A percentile compares a stretch with the other conserved stretches of the same genome.
Conservation (phyloP, 805 yeast genomes). For the Ogataea chonburiensis region DNA sequence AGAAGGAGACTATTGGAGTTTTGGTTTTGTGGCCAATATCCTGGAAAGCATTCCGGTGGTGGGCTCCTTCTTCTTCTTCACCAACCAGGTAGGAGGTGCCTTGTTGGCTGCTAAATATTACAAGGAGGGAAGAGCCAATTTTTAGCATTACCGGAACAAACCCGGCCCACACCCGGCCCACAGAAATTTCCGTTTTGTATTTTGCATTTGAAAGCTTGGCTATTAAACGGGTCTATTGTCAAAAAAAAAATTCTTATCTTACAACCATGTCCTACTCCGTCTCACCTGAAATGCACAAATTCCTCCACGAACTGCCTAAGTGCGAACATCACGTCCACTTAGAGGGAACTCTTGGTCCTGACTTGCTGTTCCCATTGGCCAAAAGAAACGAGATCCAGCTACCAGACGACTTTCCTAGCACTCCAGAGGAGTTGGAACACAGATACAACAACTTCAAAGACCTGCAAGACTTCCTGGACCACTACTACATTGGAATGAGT, state of each 20-base stretch:
- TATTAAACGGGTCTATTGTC: slow-evolving; percentile 5
- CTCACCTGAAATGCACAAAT: slow-evolving; percentile 41
- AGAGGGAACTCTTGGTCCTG: slow-evolving; percentile 83
- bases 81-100: slow-evolving; percentile 65
- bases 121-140: slow-evolving; percentile 21
- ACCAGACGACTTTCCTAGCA: slow-evolving; percentile 62
- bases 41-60: slow-evolving; percentile 46
- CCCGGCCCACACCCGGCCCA: too few species aligned
- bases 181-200: too few species aligned
- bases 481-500: slow-evolving; percentile 77
- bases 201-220: too few species aligned
- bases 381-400: slow-evolving; percentile 57
- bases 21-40: slow-evolving; percentile 52
- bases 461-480: slow-evolving; percentile 75
- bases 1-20: slow-evolving; percentile 42
- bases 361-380: slow-evolving; percentile 65
- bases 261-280: slow-evolving; percentile 29
- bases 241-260: slow-evolving; percentile 2
- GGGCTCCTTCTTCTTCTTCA: slow-evolving; percentile 52
- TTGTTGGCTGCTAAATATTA: slow-evolving; percentile 48
- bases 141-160: slow-evolving; percentile 5
- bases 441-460: slow-evolving; percentile 63
- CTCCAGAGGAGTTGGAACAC: slow-evolving; percentile 54
- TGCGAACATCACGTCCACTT: slow-evolving; percentile 86
- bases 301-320: slow-evolving; percentile 72